Conservation (phyloP, 2,329 filamentous ascomycete species). For the Penicillium sp. region DNA sequence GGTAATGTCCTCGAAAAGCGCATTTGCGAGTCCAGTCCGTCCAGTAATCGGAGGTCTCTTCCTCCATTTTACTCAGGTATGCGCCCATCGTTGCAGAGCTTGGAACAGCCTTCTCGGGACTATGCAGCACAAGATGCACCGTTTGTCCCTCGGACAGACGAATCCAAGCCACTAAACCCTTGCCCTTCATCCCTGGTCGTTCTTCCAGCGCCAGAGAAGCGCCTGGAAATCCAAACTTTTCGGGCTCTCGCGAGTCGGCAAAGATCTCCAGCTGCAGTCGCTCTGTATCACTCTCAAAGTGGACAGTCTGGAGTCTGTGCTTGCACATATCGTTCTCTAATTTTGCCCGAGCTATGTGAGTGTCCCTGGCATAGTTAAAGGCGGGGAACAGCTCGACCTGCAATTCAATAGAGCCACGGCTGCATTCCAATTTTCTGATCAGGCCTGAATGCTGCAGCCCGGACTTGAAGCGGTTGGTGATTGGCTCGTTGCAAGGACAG, state of each 20-base stretch:
- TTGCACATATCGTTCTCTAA: conserved; percentile 41
- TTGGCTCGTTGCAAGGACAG: conserved; percentile 37
- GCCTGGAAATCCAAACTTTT: conserved; percentile 50
- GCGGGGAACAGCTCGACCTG: conserved; percentile 74
- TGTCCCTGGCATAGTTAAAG: conserved; percentile 70
- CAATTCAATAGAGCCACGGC: conserved; percentile 67
- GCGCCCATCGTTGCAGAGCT: conserved; percentile 62
- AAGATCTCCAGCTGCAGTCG: conserved; percentile 71
- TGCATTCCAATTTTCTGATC: conserved; percentile 72
- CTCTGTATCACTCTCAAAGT: conserved; percentile 63
- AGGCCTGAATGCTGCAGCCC: conserved; percentile 53
- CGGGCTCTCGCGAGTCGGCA: conserved; percentile 62
- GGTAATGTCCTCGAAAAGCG: conserved; percentile 72
- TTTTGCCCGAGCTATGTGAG: conserved; percentile 52
- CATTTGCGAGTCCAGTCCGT: conserved; percentile 73
- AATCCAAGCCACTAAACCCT: conserved; percentile 66
- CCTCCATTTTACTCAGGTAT: conserved; percentile 66
- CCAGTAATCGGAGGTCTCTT: conserved; percentile 74
- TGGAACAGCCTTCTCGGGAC: conserved; percentile 63
- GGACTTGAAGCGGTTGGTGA: conserved; percentile 56
- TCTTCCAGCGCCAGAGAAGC: conserved; percentile 61
- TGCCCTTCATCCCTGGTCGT: conserved; percentile 59
- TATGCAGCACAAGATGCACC: conserved; percentile 70
- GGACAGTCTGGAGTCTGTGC: conserved; percentile 62
- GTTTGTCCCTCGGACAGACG: conserved; percentile 68